Conservation (phyloP, 495 filamentous ascomycete genomes). For the Friedmanniomyces simplex region DNA sequence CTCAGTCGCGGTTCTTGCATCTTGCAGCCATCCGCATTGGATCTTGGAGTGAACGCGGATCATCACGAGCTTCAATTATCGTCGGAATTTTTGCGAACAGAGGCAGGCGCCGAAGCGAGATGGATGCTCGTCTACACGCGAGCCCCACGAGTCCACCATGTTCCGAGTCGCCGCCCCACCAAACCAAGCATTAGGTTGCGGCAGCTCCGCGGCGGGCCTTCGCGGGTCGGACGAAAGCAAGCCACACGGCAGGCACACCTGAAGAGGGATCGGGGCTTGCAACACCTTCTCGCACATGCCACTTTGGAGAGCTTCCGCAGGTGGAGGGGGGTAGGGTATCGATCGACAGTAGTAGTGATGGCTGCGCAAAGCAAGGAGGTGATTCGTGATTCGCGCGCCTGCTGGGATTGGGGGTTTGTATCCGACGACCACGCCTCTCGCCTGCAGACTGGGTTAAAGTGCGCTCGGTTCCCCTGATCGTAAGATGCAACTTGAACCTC, state of each 20-base stretch:
- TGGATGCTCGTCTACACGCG: too few relatives aligned
- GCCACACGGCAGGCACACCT: not conserved
- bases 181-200: too few relatives aligned
- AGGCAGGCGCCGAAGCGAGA: too few relatives aligned
- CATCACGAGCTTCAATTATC: not conserved
- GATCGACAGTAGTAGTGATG: not conserved
- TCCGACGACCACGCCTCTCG: not conserved
- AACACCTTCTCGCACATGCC: not conserved
- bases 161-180: too few relatives aligned
- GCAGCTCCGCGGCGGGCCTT: too few relatives aligned
- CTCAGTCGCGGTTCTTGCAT: not conserved
- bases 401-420: not conserved
- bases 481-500: not conserved
- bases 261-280: not conserved
- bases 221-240: too few relatives aligned
- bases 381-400: not conserved
- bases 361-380: not conserved
- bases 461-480: not conserved
- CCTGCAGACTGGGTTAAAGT: not conserved
- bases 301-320: not conserved
- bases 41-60: not conserved
- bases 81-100: too few relatives aligned
- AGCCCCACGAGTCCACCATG: too few relatives aligned
- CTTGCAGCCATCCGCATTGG: not conserved
- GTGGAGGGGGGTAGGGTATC: not conserved